Percentiles rank a stretch among this genome's conserved stretches.
phyloP scores from a whole-genome alignment of 148 eudicot genomes.

The Heliosperma pusillum region DNA sequence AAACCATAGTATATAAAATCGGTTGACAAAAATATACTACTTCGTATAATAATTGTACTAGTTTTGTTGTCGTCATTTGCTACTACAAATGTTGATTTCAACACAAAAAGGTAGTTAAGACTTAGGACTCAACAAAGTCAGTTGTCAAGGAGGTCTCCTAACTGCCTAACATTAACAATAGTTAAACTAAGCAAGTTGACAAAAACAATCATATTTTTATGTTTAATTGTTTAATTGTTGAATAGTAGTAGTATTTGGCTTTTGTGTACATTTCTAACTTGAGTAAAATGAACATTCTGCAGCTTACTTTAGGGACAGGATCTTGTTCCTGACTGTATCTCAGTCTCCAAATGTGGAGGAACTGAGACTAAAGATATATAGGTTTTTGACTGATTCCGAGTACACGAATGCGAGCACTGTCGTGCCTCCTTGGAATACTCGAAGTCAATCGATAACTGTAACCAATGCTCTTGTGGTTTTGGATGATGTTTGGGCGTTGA shows the following conservation, averaged over 20 bases:
- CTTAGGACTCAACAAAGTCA: neutral
- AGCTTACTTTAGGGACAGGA: slow-evolving; percentile 58
- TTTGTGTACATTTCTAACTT: slow-evolving; percentile 9
- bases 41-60: neutral
- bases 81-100: neutral
- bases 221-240: neutral
- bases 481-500: slow-evolving; percentile 87
- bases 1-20: too few relatives aligned
- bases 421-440: slow-evolving; percentile 37
- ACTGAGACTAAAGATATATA: slow-evolving; percentile 49
- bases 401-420: slow-evolving; percentile 23
- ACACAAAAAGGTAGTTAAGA: neutral
- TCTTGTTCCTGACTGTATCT: slow-evolving; percentile 66
- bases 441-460: slow-evolving; percentile 24
- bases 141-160: neutral
- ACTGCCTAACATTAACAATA: neutral
- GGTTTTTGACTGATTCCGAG: slow-evolving; percentile 40
- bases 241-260: slow-evolving; percentile 12
- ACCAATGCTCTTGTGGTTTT: slow-evolving; percentile 48
- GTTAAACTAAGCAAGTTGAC: slow-evolving; percentile 13
- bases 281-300: slow-evolving; percentile 13
- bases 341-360: slow-evolving; percentile 81
- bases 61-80: slow-evolving; percentile 1
- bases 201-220: neutral
- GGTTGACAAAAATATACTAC: too few relatives aligned